Conservation (phyloP, 805 yeast species). For the Kluyveromyces lactis region DNA sequence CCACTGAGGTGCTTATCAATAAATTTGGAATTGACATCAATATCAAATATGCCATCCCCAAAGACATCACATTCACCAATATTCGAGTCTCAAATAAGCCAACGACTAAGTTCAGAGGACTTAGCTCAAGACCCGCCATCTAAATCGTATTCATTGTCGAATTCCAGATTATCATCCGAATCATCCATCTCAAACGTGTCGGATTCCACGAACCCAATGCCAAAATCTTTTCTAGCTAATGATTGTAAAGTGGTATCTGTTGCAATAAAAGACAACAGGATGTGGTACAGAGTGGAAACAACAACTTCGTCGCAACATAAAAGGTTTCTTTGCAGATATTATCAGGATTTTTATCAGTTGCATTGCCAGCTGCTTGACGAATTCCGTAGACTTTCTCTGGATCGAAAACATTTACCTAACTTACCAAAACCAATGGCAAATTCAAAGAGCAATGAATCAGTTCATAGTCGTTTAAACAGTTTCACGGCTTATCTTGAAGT, state of each 20-base stretch:
- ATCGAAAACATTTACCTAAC: conserved; percentile 2
- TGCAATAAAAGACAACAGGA: conserved; percentile 9
- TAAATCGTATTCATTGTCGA: neutral
- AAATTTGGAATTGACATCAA: conserved; percentile 4
- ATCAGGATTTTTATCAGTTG: conserved; percentile 18
- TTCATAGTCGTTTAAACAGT: neutral
- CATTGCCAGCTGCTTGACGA: conserved; percentile 12
- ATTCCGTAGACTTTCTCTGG: neutral
- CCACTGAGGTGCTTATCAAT: conserved; percentile 8
- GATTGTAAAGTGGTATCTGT: conserved; percentile 10
- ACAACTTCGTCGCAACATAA: conserved; percentile 8
- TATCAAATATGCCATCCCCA: conserved; percentile 1
- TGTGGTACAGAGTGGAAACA: conserved; percentile 14
- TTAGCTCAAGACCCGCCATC: neutral
- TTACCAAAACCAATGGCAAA: conserved; percentile 9
- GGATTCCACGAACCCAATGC: neutral
- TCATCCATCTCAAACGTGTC: neutral
- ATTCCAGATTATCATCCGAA: neutral
- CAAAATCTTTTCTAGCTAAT: neutral
- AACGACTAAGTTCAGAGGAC: neutral
- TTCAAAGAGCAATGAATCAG: neutral
- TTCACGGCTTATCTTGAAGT: conserved; percentile 7
- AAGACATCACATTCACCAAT: neutral
- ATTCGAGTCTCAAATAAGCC: neutral
- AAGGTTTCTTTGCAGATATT: conserved; percentile 10